Conservation (phyloP, 1,139 yeast species). For the Groenewaldozyma auringiensis region DNA sequence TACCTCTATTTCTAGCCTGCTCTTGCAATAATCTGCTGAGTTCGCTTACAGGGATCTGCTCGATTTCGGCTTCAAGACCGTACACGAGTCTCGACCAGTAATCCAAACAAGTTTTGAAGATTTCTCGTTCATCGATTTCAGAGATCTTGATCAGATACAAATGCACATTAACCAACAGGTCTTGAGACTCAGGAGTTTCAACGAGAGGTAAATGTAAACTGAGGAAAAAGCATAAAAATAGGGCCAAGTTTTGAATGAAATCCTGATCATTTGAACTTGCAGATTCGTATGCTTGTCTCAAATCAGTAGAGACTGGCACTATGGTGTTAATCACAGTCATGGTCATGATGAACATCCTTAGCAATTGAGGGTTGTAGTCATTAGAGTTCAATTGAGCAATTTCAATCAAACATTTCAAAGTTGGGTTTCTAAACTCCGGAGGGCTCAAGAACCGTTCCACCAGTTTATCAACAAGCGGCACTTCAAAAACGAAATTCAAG, state of each 20-base stretch:
- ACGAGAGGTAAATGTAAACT: constrained; percentile 66
- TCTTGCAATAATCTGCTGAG: constrained; percentile 70
- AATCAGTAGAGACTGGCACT: constrained; percentile 68
- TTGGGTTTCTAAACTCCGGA: constrained; percentile 70
- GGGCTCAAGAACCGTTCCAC: constrained; percentile 72
- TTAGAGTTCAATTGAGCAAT: constrained; percentile 59
- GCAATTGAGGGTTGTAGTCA: constrained; percentile 61
- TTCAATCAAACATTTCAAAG: constrained; percentile 90
- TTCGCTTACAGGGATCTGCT: constrained; percentile 63
- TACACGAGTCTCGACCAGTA: constrained; percentile 85
- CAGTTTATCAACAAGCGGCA: constrained; percentile 57
- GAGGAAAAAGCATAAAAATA: constrained; percentile 82
- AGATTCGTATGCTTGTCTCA: constrained; percentile 61
- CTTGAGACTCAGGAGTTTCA: constrained; percentile 57
- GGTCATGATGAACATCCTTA: constrained; percentile 62
- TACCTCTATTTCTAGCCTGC: constrained; percentile 37
- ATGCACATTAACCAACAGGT: constrained; percentile 63
- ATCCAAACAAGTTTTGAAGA: constrained; percentile 90
- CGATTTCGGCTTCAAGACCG: constrained; percentile 77
- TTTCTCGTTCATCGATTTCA: constrained; percentile 88
- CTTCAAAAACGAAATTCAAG: constrained; percentile 72
- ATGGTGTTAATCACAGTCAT: constrained; percentile 65
- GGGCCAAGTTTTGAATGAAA: constrained; percentile 88
- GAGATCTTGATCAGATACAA: constrained; percentile 78
- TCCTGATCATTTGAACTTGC: constrained; percentile 87